Conservation (phyloP, 257 asterid genomes). For the Orobanche coerulescens region DNA sequence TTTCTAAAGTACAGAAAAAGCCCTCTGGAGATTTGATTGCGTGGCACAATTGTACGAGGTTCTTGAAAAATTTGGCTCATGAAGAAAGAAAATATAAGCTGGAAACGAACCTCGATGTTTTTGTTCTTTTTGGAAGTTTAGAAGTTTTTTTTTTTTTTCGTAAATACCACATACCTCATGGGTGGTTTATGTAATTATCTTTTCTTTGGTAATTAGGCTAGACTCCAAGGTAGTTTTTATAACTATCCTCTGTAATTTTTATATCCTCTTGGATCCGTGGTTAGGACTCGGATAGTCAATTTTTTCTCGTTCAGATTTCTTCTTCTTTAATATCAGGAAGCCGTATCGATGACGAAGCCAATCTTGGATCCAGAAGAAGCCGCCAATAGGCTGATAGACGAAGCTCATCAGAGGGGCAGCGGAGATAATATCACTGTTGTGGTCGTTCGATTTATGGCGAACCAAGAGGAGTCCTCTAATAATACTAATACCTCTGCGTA, state of each 20-base stretch:
- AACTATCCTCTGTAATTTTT: background rate
- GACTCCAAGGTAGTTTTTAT: too few relatives aligned
- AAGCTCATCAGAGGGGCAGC: conserved; percentile 76
- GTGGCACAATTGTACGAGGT: too few relatives aligned
- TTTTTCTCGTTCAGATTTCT: background rate
- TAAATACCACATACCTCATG: too few relatives aligned
- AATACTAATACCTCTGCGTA: conserved; percentile 26
- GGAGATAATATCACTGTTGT: conserved; percentile 68
- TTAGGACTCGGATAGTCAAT: background rate
- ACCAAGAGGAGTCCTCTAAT: conserved; percentile 31
- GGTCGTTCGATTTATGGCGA: conserved; percentile 53
- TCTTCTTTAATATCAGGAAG: conserved; percentile 40
- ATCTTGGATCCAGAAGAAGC: conserved; percentile 70
- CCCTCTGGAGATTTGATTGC: too few relatives aligned
- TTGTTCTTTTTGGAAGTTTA: background rate
- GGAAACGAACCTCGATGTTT: background rate
- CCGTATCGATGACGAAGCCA: conserved; percentile 65
- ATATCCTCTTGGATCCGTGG: background rate
- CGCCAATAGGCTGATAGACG: conserved; percentile 63
- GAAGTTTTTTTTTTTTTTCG: too few relatives aligned
- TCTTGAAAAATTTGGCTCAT: too few relatives aligned
- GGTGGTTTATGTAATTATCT: too few relatives aligned
- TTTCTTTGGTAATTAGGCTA: too few relatives aligned
- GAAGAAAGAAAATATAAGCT: too few relatives aligned
- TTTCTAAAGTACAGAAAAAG: too few relatives aligned